Base-by-base conservation (phyloP, 2,329 filamentous ascomycete species). In the Aspergillus ibericus region DNA sequence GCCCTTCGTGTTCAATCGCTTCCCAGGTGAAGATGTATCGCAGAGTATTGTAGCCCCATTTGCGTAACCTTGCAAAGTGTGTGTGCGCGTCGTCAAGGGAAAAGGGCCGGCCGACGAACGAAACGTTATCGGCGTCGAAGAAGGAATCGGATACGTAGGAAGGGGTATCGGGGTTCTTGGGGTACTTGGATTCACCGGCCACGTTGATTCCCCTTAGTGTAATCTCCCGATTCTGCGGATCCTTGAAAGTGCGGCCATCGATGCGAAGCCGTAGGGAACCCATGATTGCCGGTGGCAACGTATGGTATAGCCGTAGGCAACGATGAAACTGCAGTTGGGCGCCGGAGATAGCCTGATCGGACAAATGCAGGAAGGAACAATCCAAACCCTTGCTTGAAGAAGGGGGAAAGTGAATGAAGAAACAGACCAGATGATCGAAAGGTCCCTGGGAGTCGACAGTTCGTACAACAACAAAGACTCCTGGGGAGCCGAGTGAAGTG, bases 11-110 rank as follows among this genome's bases (percentile, higher is more conserved):
- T 77, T 99, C 95, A 72, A 99, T 90, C n/a, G 95, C 93, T 77
- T 99, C 95, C 95, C 95, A 99, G 0, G 95, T 98, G 73, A 98
- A 99, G 66, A 99, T 82, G 76, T 99, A 99, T 71, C 95, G 86
- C 66, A 99, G 93, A 0, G 91, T 93, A 75, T 98, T 99, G 82
- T 96, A 99, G 13, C 95, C 95, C 81, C 89, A 96, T 69, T 89
- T 88, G 68, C 89, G 91, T 64, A 99, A 78, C 44, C 93, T 85
- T 12, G 90, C 85, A 75, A 99, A 97, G 74, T 99, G 95, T 15
- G 85, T 81, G 68, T 91, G 88, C 1, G 95, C 92, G 65, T 97
- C 91, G 51, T 91, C 86, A 49, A 91, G 83, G 3, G 88, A 81
- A 67, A 99, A 99, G 0, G 95, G 95, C 2, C 93, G 85, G 59